Percentiles rank a stretch among this genome's conserved stretches.
Evolutionary conservation across 345 rosid species (phyloP).

Genomic region (Camelina hispida): DNA sequence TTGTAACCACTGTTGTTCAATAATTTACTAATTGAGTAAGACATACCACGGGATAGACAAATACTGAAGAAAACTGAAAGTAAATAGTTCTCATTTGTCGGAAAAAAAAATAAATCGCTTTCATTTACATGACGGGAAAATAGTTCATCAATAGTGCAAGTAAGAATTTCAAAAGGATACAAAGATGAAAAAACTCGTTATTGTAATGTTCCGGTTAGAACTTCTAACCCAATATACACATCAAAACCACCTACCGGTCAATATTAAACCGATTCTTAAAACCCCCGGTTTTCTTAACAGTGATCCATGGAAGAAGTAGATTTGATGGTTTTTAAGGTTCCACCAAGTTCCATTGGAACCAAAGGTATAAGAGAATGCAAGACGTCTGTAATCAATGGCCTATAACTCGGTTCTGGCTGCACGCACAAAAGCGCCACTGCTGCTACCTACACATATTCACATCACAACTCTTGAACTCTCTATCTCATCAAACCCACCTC

Average conservation of each 20-base stretch:
- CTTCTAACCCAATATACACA: slow-evolving; percentile 20
- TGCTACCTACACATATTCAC: slow-evolving; percentile 67
- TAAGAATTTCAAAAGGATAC: background rate
- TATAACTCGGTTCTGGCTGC: slow-evolving; percentile 92
- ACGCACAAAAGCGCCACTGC: slow-evolving; percentile 94
- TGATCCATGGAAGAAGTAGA: slow-evolving; percentile 39
- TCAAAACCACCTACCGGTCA: slow-evolving; percentile 17
- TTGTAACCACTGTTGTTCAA: no score
- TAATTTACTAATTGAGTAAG: no score
- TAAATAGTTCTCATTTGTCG: background rate
- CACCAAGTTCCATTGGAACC: slow-evolving; percentile 83
- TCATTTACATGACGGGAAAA: slow-evolving; percentile 17
- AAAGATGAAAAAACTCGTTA: slow-evolving; percentile 22
- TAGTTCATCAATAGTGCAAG: background rate
- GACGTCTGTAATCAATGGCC: slow-evolving; percentile 88
- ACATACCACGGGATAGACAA: no score
- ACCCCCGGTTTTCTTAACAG: slow-evolving; percentile 24
- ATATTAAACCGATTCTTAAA: slow-evolving; percentile 8
- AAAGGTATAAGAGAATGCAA: slow-evolving; percentile 89
- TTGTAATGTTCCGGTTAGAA: slow-evolving; percentile 17
- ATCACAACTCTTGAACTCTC: slow-evolving; percentile 16
- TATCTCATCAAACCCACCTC: slow-evolving; percentile 6
- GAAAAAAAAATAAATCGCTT: background rate
- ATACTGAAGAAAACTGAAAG: background rate
- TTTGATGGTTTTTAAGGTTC: slow-evolving; percentile 55